A percentile compares a stretch with the other conserved stretches of the same genome.
Conservation (phyloP, 2,329 filamentous ascomycete species). For the Colletotrichum euphorbiae region DNA sequence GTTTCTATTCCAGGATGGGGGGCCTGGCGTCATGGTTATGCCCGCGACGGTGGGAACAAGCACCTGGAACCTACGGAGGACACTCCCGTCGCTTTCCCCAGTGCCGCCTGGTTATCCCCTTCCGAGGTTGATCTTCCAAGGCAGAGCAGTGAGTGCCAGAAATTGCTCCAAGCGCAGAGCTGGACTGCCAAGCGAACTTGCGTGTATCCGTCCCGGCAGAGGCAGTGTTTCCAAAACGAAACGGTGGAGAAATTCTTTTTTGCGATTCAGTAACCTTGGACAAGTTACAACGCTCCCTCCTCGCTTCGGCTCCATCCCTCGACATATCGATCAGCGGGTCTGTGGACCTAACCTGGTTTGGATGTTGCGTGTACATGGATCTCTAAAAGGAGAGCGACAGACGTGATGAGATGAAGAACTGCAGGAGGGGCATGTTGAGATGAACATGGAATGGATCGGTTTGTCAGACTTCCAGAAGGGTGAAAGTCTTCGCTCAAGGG, state of each 20-base stretch:
- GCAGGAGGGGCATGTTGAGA: constrained; percentile 17
- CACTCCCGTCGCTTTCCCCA: background rate
- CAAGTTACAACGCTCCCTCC: background rate
- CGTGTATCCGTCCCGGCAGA: constrained; percentile 2
- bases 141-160: background rate
- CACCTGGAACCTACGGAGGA: constrained; percentile 7
- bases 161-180: constrained; percentile 4
- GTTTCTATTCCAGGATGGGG: constrained; percentile 7
- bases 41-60: background rate
- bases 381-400: background rate
- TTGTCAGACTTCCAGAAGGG: background rate
- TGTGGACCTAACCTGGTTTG: constrained; percentile 16
- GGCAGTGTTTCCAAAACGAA: background rate
- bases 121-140: constrained; percentile 20
- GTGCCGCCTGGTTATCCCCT: no score
- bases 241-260: background rate
- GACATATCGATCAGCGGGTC: constrained; percentile 30
- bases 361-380: constrained; percentile 2
- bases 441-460: constrained; percentile 1
- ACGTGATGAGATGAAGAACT: constrained; percentile 3
- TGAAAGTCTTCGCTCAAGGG: background rate
- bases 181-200: background rate
- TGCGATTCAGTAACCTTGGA: constrained; percentile 21
- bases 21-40: background rate
- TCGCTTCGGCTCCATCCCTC: constrained; percentile 10